These are phyloP conservation scores for Wickerhamomyces sp. DNA, from an alignment of 1,139 yeast genomes.

Conservation along the genomic window DNA sequence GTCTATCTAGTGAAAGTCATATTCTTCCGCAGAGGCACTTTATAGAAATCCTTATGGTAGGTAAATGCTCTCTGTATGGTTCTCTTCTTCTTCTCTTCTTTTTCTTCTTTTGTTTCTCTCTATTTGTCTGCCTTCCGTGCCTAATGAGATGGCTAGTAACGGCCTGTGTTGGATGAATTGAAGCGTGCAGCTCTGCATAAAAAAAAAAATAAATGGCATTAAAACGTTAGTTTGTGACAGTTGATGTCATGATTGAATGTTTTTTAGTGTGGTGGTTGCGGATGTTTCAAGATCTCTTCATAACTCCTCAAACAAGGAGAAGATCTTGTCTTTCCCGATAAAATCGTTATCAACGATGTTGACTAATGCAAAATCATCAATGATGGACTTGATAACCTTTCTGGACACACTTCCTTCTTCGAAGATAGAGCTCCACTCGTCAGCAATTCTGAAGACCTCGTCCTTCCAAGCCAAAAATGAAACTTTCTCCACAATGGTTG, in stretches of 20 bases:
- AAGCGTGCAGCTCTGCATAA: too few species aligned
- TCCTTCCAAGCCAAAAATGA: slow-evolving; percentile 96
- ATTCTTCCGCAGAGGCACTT: too few species aligned
- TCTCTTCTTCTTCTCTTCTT: too few species aligned
- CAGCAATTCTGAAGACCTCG: slow-evolving; percentile 79
- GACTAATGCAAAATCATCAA: slow-evolving; percentile 65
- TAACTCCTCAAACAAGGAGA: slow-evolving; percentile 30
- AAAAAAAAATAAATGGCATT: slow-evolving; percentile 3
- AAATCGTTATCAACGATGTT: slow-evolving; percentile 90
- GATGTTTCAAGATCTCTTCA: slow-evolving; percentile 4
- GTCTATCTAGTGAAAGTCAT: too few species aligned
- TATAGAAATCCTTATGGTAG: too few species aligned
- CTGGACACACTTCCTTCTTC: slow-evolving; percentile 31
- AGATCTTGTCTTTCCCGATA: slow-evolving; percentile 44
- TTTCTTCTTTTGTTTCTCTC: too few species aligned
- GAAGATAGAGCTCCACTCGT: slow-evolving; percentile 71
- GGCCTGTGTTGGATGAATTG: too few species aligned
- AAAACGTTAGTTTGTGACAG: slow-evolving; percentile 5
- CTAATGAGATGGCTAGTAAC: too few species aligned
- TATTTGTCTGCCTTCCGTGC: too few species aligned
- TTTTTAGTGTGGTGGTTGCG: neutral
- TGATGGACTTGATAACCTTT: slow-evolving; percentile 43
- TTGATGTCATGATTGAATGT: slow-evolving; percentile 4
- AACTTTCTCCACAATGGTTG: slow-evolving; percentile 86
- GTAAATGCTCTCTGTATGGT: too few species aligned